These are phyloP conservation scores for Castanopsis chinensis DNA, from an alignment of 306 rosid species.

Conservation along the genomic window DNA sequence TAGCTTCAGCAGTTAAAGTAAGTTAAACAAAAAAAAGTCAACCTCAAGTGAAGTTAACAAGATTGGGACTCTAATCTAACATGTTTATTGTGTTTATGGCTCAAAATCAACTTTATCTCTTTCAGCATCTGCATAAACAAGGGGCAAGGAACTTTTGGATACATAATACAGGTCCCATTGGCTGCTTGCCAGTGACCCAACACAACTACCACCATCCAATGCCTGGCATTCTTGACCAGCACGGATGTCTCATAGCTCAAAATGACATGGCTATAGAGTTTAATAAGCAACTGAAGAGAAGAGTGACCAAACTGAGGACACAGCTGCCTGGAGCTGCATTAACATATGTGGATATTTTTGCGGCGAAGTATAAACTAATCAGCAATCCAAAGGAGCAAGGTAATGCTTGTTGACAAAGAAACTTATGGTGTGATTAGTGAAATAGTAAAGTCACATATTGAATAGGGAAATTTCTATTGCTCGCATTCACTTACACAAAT, in stretches of 20 bases:
- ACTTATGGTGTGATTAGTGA: neutral
- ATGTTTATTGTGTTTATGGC: neutral
- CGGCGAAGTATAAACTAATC: conserved; percentile 61
- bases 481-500: no score
- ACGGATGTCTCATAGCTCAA: conserved; percentile 55
- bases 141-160: conserved; percentile 84
- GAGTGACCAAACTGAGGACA: conserved; percentile 43
- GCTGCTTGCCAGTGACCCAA: conserved; percentile 54
- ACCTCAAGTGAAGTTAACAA: neutral
- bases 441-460: no score
- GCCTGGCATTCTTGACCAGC: conserved; percentile 43
- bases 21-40: neutral
- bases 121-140: conserved; percentile 40
- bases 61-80: neutral
- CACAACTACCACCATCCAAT: conserved; percentile 23
- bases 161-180: conserved; percentile 86
- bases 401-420: conserved; percentile 4
- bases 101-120: neutral
- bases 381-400: conserved; percentile 54
- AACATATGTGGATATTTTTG: conserved; percentile 67
- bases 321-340: conserved; percentile 48
- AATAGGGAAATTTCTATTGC: no score
- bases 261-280: conserved; percentile 65
- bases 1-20: conserved; percentile 51
- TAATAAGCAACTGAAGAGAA: conserved; percentile 49